Evolutionary conservation across 1,284 basidiomycete species (phyloP).

Genomic region (Athelia sp.): DNA sequence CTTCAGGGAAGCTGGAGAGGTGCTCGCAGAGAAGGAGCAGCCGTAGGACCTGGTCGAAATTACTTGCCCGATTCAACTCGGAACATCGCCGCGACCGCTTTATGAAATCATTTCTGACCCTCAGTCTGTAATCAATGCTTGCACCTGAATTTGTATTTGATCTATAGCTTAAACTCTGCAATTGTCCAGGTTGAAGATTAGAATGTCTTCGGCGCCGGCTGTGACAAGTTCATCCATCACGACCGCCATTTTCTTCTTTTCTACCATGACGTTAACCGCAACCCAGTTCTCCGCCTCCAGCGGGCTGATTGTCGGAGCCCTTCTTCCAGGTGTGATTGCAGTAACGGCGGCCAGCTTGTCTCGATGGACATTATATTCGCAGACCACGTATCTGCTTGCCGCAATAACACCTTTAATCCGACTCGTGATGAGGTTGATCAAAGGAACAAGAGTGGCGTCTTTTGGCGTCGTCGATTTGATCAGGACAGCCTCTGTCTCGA

Average conservation of each 20-base stretch:
- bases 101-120: too few species aligned
- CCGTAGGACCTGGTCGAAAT: too few species aligned
- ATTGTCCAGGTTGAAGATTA: slow-evolving; percentile 89
- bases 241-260: slow-evolving; percentile 76
- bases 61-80: too few species aligned
- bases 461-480: slow-evolving; percentile 78
- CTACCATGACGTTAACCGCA: slow-evolving; percentile 90
- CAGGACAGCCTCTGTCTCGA: slow-evolving; percentile 89
- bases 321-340: slow-evolving; percentile 81
- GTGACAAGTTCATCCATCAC: slow-evolving; percentile 89
- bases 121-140: too few species aligned
- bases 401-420: slow-evolving; percentile 94
- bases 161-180: slow-evolving; percentile 71
- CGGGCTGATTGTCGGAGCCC: slow-evolving; percentile 87
- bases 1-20: slow-evolving; percentile 31
- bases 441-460: slow-evolving; percentile 60
- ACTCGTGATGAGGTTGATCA: slow-evolving; percentile 80
- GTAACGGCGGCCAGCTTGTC: slow-evolving; percentile 60
- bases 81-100: too few species aligned
- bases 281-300: slow-evolving; percentile 87
- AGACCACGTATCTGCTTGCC: slow-evolving; percentile 83
- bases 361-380: slow-evolving; percentile 88
- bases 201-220: slow-evolving; percentile 86
- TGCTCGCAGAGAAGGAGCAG: too few species aligned
- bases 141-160: too few species aligned